Base-by-base conservation (phyloP, 371 early-diverging fungal genomes). In the Mortierella sp. region DNA sequence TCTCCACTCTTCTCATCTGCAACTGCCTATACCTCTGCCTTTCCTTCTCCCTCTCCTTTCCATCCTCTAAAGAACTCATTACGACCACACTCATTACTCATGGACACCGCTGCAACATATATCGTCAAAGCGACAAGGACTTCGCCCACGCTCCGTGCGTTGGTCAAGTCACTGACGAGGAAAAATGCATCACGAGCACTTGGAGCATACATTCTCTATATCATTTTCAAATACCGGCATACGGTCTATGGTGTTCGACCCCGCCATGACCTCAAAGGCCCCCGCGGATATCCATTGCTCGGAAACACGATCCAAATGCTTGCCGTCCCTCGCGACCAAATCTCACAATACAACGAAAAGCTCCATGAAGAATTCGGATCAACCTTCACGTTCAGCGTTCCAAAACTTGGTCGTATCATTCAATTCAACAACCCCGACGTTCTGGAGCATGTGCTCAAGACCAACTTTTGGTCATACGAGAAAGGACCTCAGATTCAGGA, bases 381-480 rank as follows among this genome's bases (percentile, higher is more conserved):
- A 15, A 58, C 58, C 4, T 76, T 43, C 19, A 7, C 77, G 0
- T 60, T 72, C 55, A 67, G 43, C 28, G 65, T 76, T 0, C 77
- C 77, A 7, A 64, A 60, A 2, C 46, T 72, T 4, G 77, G 77
- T 16, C 60, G 77, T 7, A 25, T 76, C 25, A 61, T 72, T 19
- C 67, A 72, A 37, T 65, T 76, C 51, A 43, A n/a, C 18, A 62
- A 68, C 15, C 76, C 75, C 9, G 67, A 59, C 2, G 69, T 71
- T 21, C 21, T 82, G 55, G 82, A 82, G n/a, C 70, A 81, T 60
- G 70, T 82, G 0, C 55, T 82, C 43, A 77, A 75, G 69, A 60
- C 50, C 48, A 86, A 89, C 62, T 90, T 90, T 75, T 83, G 85
- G 70, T 86, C 86, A 28, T 90, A 88, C 46, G 73, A 83, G 46